Conservation (phyloP, 2,329 filamentous ascomycete genomes). For the Alternaria gaisen region DNA sequence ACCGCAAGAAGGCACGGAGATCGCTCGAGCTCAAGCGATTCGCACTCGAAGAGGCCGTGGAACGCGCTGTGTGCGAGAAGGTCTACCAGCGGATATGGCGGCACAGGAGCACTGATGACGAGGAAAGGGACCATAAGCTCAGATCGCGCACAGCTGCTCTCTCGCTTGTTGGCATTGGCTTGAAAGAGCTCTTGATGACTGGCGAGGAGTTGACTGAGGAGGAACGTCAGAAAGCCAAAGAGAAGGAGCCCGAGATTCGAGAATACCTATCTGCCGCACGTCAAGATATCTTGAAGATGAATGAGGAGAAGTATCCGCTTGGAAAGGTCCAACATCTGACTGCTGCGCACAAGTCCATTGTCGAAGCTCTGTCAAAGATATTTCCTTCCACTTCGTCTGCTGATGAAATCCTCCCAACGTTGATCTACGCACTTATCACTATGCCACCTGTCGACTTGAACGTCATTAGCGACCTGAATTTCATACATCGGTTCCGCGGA, state of each 20-base stretch:
- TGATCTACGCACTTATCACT: conserved; percentile 96
- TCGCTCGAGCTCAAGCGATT: conserved; percentile 79
- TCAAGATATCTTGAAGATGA: conserved; percentile 78
- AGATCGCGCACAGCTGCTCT: conserved; percentile 93
- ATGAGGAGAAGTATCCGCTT: conserved; percentile 83
- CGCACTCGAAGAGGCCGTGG: conserved; percentile 88
- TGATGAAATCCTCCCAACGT: conserved; percentile 94
- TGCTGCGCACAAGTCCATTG: conserved; percentile 89
- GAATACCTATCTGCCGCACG: conserved; percentile 75
- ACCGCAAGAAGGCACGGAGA: conserved; percentile 79
- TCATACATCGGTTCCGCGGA: conserved; percentile 91
- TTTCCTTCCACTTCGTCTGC: conserved; percentile 83
- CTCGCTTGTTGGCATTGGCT: conserved; percentile 87
- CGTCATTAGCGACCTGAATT: conserved; percentile 92
- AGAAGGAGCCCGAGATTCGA: conserved; percentile 71
- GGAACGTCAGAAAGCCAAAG: conserved; percentile 63
- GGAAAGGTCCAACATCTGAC: conserved; percentile 92
- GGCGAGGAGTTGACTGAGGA: conserved; percentile 64
- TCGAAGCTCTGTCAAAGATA: conserved; percentile 78
- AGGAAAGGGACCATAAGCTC: conserved; percentile 92
- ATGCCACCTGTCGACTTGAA: conserved; percentile 85
- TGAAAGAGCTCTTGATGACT: conserved; percentile 75
- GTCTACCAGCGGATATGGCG: conserved; percentile 88
- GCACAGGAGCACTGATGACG: conserved; percentile 89
- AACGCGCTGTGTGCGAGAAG: conserved; percentile 83